A percentile compares a stretch with the other conserved stretches of the same genome.
phyloP scores from a whole-genome alignment of 768 basidiomycete genomes.

The Phlegmacium glaucopus region DNA sequence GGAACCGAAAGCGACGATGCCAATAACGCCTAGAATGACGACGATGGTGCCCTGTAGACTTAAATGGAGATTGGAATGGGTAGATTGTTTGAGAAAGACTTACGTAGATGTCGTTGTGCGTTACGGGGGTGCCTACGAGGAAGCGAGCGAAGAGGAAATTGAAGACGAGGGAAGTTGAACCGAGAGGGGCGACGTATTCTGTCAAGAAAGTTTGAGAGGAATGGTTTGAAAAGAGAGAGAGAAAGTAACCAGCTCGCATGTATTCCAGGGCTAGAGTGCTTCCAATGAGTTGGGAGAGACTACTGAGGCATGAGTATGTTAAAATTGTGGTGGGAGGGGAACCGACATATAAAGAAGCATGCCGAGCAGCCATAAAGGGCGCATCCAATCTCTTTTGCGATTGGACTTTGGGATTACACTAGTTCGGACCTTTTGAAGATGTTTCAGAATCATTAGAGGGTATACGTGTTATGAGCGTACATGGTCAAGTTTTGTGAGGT shows the following conservation, averaged over 20 bases:
- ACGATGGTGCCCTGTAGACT: constrained; percentile 67
- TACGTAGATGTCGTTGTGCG: constrained; percentile 79
- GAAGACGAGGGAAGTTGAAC: constrained; percentile 91
- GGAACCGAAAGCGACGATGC: constrained; percentile 84
- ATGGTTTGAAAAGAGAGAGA: constrained; percentile 12
- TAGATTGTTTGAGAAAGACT: constrained; percentile 19
- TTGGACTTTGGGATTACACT: constrained; percentile 73
- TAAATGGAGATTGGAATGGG: neutral
- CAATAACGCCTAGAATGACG: constrained; percentile 81
- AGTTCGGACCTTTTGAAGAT: constrained; percentile 54
- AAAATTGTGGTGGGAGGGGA: neutral
- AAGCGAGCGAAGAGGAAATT: constrained; percentile 95
- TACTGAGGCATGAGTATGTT: constrained; percentile 23
- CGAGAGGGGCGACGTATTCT: constrained; percentile 96
- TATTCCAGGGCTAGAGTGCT: constrained; percentile 85
- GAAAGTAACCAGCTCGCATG: constrained; percentile 87
- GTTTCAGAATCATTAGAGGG: neutral
- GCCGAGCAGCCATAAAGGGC: constrained; percentile 87
- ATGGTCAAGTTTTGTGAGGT: constrained; percentile 93
- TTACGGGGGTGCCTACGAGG: constrained; percentile 83
- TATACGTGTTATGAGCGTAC: constrained; percentile 32
- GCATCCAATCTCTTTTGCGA: constrained; percentile 71
- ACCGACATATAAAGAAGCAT: constrained; percentile 92
- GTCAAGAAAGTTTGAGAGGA: constrained; percentile 8
- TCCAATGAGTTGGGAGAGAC: constrained; percentile 82